Base-by-base conservation (phyloP, 2,329 filamentous ascomycete species). In the Pseudopyricularia javanii region DNA sequence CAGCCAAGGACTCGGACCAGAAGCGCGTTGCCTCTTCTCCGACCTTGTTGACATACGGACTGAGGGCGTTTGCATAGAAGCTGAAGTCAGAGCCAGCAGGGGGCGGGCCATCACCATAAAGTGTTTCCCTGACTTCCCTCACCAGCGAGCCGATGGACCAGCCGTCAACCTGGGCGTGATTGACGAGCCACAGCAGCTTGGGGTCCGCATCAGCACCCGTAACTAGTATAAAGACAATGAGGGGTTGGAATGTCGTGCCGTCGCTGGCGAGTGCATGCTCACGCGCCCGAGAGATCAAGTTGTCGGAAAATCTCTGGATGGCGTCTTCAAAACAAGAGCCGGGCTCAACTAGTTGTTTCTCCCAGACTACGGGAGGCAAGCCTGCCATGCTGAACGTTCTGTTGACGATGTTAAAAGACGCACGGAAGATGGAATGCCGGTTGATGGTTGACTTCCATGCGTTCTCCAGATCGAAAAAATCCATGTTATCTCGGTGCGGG, bases 101-200 rank as follows among this genome's bases (percentile, higher is more conserved):
- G 9, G 28, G 5, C 28, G 28, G 28, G 4, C 9, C 28, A 9
- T 9, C 28, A 4, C 28, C 28, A 30, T 30, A 30, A 9, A 30
- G 28, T 30, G 28, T n/a, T 68, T 66, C 3, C 84, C 83, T 22
- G 14, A 37, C 14, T 6, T 34, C 32, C 4, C 6, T 3, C 3
- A 50, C 15, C 2, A 50, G 3, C 17, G 2, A 5, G 7, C 28
- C n/a, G 15, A 34, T 12, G 30, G 48, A 34, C n/a, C 28, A 34
- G 9, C 26, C 48, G 17, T 50, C 48, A 3, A 50, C 26, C 3
- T 17, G 28, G 17, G 28, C 30, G 32, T 50, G 48, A 12, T 50
- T 28, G 8, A 50, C 32, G 2, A 33, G n/a, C 48, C 48, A 50
- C 11, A 47, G 5, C n/a, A 47, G 43, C 20, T 20, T 47, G 4